phyloP scores from a whole-genome alignment of 1,284 basidiomycete species.

The Ganoderma leucocontextum region DNA sequence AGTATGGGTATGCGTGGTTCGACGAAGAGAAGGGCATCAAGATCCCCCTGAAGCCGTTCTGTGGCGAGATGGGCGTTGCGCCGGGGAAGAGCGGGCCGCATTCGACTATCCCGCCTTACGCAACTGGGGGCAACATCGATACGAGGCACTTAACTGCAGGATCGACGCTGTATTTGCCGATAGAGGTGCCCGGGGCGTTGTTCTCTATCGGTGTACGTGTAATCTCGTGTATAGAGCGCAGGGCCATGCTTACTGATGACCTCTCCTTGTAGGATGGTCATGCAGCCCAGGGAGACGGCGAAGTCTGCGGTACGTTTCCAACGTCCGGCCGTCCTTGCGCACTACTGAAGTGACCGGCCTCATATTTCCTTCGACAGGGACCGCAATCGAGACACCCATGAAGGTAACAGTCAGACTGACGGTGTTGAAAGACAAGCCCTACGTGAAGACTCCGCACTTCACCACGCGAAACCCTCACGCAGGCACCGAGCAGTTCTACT shows the following conservation, averaged over 20 bases:
- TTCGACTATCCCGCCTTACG: constrained; percentile 70
- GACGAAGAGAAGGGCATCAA: constrained; percentile 54
- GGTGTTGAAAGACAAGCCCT: constrained; percentile 61
- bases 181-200: constrained; percentile 67
- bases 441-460: constrained; percentile 68
- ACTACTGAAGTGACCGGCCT: constrained; percentile 4
- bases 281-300: constrained; percentile 72
- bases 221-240: not conserved
- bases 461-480: constrained; percentile 38
- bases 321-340: not conserved
- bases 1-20: constrained; percentile 55
- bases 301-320: constrained; percentile 56
- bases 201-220: constrained; percentile 65
- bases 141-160: constrained; percentile 62
- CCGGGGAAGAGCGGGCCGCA: constrained; percentile 57
- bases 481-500: constrained; percentile 56
- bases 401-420: constrained; percentile 62
- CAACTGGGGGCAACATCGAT: constrained; percentile 68
- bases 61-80: constrained; percentile 74
- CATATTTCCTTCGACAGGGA: constrained; percentile 46
- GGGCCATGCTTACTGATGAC: not conserved
- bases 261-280: constrained; percentile 59
- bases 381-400: constrained; percentile 70
- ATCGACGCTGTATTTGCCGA: constrained; percentile 61
- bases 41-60: constrained; percentile 61